phyloP scores from a whole-genome alignment of 257 asterid species.

The Rauvolfia tetraphylla region DNA sequence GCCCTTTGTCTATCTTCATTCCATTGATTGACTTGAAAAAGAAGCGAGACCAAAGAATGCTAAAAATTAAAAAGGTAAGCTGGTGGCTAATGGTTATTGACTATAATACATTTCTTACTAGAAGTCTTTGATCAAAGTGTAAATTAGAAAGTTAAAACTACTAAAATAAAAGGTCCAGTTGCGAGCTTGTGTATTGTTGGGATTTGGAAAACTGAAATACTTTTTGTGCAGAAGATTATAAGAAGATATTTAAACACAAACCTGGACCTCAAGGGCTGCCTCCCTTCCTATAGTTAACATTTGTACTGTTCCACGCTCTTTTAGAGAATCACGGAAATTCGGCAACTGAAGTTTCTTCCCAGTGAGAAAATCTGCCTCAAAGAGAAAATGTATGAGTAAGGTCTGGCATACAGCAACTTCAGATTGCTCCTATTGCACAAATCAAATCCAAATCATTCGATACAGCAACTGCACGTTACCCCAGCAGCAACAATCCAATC shows the following conservation, averaged over 20 bases:
- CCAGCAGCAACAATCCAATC: conserved; percentile 96
- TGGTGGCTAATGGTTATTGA: background rate
- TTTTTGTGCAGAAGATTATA: background rate
- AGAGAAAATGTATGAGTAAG: conserved; percentile 53
- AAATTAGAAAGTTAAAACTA: background rate
- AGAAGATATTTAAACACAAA: conserved; percentile 29
- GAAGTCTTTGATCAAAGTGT: background rate
- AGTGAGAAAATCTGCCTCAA: conserved; percentile 79
- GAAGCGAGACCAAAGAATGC: background rate
- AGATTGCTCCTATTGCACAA: conserved; percentile 67
- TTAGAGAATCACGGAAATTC: conserved; percentile 83
- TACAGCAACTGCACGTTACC: conserved; percentile 92
- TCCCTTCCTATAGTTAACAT: conserved; percentile 98
- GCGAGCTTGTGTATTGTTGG: background rate
- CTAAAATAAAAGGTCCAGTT: background rate
- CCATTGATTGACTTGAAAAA: background rate
- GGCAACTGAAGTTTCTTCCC: conserved; percentile 93
- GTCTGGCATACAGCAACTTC: conserved; percentile 54
- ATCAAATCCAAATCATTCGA: conserved; percentile 63
- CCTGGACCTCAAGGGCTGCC: conserved; percentile 98
- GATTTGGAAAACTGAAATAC: background rate
- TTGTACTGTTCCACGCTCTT: conserved; percentile 86
- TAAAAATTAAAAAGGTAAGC: background rate
- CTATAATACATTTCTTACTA: background rate
- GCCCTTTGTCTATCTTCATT: background rate